A percentile compares a stretch with the other conserved stretches of the same genome.
Conservation (phyloP, 768 basidiomycete species). For the Suillus bovinus region DNA sequence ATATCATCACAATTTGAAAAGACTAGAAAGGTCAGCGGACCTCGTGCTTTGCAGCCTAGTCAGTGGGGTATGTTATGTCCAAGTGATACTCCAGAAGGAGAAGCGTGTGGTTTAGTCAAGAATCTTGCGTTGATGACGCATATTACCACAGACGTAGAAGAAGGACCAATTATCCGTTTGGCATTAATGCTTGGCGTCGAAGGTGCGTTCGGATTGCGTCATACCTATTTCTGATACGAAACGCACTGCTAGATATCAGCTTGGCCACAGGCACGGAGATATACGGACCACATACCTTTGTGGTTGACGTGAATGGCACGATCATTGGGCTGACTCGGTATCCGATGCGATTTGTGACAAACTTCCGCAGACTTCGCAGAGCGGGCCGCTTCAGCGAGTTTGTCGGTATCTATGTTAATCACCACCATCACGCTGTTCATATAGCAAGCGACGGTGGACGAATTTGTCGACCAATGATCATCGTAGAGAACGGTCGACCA, state of each 20-base stretch:
- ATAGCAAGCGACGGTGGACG: slow-evolving; percentile 97
- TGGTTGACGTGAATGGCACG: slow-evolving; percentile 96
- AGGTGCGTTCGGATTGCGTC: slow-evolving; percentile 50
- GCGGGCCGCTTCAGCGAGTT: slow-evolving; percentile 94
- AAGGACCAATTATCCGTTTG: slow-evolving; percentile 87
- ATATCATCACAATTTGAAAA: slow-evolving; percentile 99
- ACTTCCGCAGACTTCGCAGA: slow-evolving; percentile 90
- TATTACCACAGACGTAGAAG: slow-evolving; percentile 98
- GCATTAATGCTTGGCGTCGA: slow-evolving; percentile 97
- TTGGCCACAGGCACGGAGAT: slow-evolving; percentile 94
- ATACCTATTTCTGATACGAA: slow-evolving; percentile 14
- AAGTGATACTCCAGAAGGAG: slow-evolving; percentile 98
- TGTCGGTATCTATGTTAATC: slow-evolving; percentile 93
- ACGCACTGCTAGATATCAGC: slow-evolving; percentile 69
- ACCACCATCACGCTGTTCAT: slow-evolving; percentile 92
- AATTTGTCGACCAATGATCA: slow-evolving; percentile 97
- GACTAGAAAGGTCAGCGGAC: slow-evolving; percentile 97
- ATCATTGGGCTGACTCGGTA: slow-evolving; percentile 91
- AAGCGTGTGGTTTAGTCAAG: slow-evolving; percentile 98
- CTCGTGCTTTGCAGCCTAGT: slow-evolving; percentile 93
- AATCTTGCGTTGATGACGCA: slow-evolving; percentile 99
- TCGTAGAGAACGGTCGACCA: slow-evolving; percentile 81
- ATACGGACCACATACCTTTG: slow-evolving; percentile 88
- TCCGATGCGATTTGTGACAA: slow-evolving; percentile 81
- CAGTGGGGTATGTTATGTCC: slow-evolving; percentile 99